Evolutionary conservation across 2,329 filamentous ascomycete species (phyloP).

Genomic region (Apiospora sp.): DNA sequence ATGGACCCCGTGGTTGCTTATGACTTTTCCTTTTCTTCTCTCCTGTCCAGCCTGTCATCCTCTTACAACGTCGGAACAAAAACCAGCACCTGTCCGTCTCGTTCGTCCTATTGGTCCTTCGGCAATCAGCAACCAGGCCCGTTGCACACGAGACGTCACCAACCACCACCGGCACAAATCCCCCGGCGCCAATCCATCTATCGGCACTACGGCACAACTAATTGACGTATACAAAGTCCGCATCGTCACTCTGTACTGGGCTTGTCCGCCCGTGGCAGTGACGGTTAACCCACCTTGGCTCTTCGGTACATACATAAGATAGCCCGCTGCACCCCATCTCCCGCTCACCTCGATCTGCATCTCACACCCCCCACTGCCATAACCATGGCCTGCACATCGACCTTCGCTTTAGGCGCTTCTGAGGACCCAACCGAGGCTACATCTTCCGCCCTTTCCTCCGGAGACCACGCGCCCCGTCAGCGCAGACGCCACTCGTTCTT

Average conservation of each 20-base stretch:
- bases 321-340: neutral
- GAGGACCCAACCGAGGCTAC: conserved; percentile 45
- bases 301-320: conserved; percentile 18
- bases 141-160: conserved; percentile 10
- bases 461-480: conserved; percentile 43
- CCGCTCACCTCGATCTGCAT: neutral
- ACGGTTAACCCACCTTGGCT: conserved; percentile 6
- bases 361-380: conserved; percentile 34
- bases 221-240: neutral
- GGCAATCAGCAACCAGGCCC: neutral
- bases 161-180: neutral
- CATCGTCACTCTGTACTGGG: neutral
- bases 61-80: neutral
- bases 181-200: conserved; percentile 2
- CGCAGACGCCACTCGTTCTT: conserved; percentile 66
- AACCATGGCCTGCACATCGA: conserved; percentile 44
- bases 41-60: neutral
- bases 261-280: neutral
- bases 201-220: conserved; percentile 10
- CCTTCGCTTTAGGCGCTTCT: conserved; percentile 40
- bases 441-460: conserved; percentile 51
- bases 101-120: neutral
- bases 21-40: neutral
- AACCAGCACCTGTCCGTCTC: neutral
- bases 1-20: neutral